Evolutionary conservation across 768 basidiomycete genomes (phyloP).

Genomic region (Lyophyllum shimeji): DNA sequence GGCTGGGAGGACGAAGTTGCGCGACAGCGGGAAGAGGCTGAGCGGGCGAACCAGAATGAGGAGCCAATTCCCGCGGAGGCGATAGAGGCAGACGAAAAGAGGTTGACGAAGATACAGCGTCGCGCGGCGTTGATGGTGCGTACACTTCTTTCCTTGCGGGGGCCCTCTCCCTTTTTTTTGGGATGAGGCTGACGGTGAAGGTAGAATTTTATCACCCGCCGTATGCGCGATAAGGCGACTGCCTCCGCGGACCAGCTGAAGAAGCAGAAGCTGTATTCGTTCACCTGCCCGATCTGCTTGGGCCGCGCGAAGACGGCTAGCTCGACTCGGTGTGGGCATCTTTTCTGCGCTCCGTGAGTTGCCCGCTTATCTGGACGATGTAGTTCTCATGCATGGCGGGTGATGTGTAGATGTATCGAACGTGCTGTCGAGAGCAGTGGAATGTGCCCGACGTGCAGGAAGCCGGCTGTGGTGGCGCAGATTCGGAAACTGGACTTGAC

Average conservation of each 20-base stretch:
- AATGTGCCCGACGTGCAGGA: constrained; percentile 10
- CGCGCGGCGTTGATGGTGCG: constrained; percentile 11
- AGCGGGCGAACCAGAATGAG: constrained; percentile 2
- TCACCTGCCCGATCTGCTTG: constrained; percentile 12
- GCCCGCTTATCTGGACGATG: no score
- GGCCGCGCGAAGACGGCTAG: not conserved
- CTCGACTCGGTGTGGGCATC: constrained; percentile 13
- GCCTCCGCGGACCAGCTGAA: not conserved
- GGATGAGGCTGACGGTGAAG: not conserved
- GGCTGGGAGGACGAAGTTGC: constrained; percentile 18
- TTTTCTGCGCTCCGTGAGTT: constrained; percentile 13
- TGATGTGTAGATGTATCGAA: constrained; percentile 5
- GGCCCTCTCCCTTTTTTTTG: not conserved
- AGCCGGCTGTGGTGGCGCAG: not conserved
- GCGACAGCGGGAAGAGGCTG: constrained; percentile 1
- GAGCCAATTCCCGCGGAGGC: not conserved
- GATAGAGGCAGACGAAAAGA: not conserved
- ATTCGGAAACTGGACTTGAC: constrained; percentile 11
- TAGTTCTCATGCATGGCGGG: no score
- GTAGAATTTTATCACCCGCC: constrained; percentile 10
- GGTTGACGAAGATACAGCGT: constrained; percentile 4
- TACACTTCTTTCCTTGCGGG: not conserved
- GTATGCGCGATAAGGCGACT: not conserved
- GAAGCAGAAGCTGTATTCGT: not conserved
- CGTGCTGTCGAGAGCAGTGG: constrained; percentile 11